Base-by-base conservation (phyloP, 164 flowering plant genomes). In the Dillenia suffruticosa region DNA sequence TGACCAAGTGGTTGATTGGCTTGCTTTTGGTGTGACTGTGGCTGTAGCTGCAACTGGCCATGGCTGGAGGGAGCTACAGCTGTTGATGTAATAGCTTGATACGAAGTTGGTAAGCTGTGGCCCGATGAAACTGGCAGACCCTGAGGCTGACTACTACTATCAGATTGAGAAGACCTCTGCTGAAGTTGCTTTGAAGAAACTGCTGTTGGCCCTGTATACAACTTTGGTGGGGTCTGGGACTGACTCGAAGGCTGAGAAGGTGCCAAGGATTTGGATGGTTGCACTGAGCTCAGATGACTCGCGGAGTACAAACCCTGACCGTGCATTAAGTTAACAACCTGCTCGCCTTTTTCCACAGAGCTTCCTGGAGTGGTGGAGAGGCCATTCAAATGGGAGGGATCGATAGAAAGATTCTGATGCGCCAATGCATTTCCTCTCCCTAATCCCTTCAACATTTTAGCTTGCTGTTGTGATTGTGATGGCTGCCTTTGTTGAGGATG, bases 401-500 rank as follows among this genome's bases (percentile, higher is more conserved):
- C 89, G 48, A 66, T 52, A 9, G 80, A 4, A 14, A 68, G 40
- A 43, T 22, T 54, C 14, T 24, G 43, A 9, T 24, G 43, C 44
- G 40, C 7, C 72, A 75, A 22, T 26, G 47, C 67, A 68, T 67
- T 81, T 46, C 84, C 91, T 70, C 91, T 84, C 26, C 89, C 90
- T 57, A 73, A 70, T 65, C 93, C 96, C 67, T 91, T 89, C 58
- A 76, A 22, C 52, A 76, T 61, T 68, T 91, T 91, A 71, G 84
- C 77, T 65, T 79, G 93, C 71, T 84, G 89, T 51, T 81, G 94
- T 58, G 86, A 54, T 48, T 78, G 87, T 40, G 73, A 17, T 15
- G 75, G 88, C 54, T 78, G 92, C 51, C 82, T 71, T 49, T 81
- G 94, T 61, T 82, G 89, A 63, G 86, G 90, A 43, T 83, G 94